Evolutionary conservation across 345 rosid species (phyloP), one percentile per base, ranked within the genome.

Genomic region (Moricandia arvensis): DNA sequence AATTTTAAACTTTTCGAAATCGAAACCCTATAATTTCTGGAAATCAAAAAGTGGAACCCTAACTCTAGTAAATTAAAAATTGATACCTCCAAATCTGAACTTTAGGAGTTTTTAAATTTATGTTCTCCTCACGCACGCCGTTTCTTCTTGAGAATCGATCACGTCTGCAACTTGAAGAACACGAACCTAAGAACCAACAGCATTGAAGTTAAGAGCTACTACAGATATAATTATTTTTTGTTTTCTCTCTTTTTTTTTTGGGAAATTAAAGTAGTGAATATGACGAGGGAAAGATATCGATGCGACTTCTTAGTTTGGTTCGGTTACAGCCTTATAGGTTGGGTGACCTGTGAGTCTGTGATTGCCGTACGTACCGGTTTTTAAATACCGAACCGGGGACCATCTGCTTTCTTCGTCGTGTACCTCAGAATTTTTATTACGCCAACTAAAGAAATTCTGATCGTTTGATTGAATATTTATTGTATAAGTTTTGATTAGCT

Each of bases 151-250:
- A 45, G 53, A 77, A 63, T 24, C 60, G 54, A 55, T 37, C 37
- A 63, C 7, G 10, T 69, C 67, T 70, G 67, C 12, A 75, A 6
- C 24, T 66, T 41, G 21, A 57, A 74, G 43, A 74, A 38, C 65
- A 63, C 18, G 63, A 55, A 17, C 57, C 6, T 9, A 0, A 12
- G 64, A 66, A 74, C 59, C 63, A 47, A 64, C 78, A 69, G 58
- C 71, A 68, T 47, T 63, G 63, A 31, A 35, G 75, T 64, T 70
- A 58, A 64, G 61, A 63, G 63, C 21, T 71, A 55, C 24, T 49
- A 83, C 83, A 75, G 84, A 77, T 67, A 78, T 63, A 47, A 59
- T 63, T 15, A 26, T 59, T n/a, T n/a, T n/a, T n/a, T n/a, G n/a
- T n/a, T n/a, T n/a, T n/a, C n/a, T n/a, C n/a, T n/a, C n/a, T n/a